Evolutionary conservation across 306 rosid species (phyloP).

Genomic region (Comarum palustre): DNA sequence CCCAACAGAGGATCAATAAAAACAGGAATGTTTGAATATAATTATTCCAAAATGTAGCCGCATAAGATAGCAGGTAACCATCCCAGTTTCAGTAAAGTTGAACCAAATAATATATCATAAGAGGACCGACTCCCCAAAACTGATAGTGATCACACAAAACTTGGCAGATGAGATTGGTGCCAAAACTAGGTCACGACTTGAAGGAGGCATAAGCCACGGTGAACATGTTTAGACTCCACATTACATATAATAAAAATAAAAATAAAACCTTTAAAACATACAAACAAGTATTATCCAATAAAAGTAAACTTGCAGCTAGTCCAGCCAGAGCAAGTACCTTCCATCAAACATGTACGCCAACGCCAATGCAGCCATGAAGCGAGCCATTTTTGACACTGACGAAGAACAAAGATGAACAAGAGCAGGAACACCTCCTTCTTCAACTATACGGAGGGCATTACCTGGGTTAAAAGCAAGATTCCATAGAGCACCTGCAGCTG

Average conservation of each 20-base stretch:
- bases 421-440: constrained; percentile 97
- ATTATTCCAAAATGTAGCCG: neutral
- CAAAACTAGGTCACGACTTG: neutral
- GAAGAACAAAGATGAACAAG: constrained; percentile 92
- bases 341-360: constrained; percentile 99
- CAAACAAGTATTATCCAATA: neutral
- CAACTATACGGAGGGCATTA: constrained; percentile 91
- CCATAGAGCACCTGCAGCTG: constrained; percentile 99
- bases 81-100: neutral
- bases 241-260: constrained; percentile 1
- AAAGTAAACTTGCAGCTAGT: neutral
- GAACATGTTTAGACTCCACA: neutral
- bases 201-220: neutral
- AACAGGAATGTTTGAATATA: neutral
- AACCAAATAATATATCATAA: neutral
- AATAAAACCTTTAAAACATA: neutral
- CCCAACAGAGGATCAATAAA: neutral
- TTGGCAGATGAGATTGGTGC: neutral
- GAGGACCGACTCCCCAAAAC: neutral
- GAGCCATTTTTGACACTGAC: constrained; percentile 95
- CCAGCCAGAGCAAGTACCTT: constrained; percentile 48
- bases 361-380: constrained; percentile 98
- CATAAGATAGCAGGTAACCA: neutral
- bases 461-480: constrained; percentile 98
- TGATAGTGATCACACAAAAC: neutral